Evolutionary conservation across 75 land plant genomes (phyloP).

Genomic region (Selaginella moellendorffii): DNA sequence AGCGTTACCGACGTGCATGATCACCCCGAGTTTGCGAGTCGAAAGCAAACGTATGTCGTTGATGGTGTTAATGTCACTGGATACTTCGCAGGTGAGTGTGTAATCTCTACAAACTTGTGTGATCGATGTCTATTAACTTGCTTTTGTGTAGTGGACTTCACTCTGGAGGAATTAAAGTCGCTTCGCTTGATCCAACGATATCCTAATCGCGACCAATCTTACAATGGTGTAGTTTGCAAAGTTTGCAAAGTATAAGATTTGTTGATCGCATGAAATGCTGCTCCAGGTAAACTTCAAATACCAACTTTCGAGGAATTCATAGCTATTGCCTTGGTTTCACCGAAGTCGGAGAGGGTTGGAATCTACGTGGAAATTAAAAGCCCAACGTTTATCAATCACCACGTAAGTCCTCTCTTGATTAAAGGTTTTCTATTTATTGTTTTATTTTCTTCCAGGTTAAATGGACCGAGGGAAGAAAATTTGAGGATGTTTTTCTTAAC

Average conservation of each 20-base stretch:
- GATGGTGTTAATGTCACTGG: slow-evolving; percentile 59
- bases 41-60: slow-evolving; percentile 53
- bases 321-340: slow-evolving; percentile 67
- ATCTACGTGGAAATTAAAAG: slow-evolving; percentile 90
- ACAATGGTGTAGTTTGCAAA: no score
- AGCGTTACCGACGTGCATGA: slow-evolving; percentile 48
- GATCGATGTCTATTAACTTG: not conserved
- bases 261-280: no score
- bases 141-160: slow-evolving; percentile 68
- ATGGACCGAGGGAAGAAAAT: slow-evolving; percentile 67
- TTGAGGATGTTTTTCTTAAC: slow-evolving; percentile 77
- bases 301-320: slow-evolving; percentile 86
- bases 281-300: slow-evolving; percentile 55
- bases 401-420: no score
- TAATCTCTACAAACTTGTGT: no score
- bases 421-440: no score
- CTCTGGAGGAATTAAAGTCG: slow-evolving; percentile 49
- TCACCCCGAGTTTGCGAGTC: slow-evolving; percentile 51
- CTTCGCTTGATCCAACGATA: slow-evolving; percentile 55
- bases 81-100: slow-evolving; percentile 48
- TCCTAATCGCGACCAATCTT: slow-evolving; percentile 54
- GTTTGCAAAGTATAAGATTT: no score
- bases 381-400: slow-evolving; percentile 79
- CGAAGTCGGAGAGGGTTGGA: slow-evolving; percentile 74
- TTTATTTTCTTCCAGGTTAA: slow-evolving; percentile 76